phyloP scores from a whole-genome alignment of 805 yeast genomes.

The Kuraishia borneana region DNA sequence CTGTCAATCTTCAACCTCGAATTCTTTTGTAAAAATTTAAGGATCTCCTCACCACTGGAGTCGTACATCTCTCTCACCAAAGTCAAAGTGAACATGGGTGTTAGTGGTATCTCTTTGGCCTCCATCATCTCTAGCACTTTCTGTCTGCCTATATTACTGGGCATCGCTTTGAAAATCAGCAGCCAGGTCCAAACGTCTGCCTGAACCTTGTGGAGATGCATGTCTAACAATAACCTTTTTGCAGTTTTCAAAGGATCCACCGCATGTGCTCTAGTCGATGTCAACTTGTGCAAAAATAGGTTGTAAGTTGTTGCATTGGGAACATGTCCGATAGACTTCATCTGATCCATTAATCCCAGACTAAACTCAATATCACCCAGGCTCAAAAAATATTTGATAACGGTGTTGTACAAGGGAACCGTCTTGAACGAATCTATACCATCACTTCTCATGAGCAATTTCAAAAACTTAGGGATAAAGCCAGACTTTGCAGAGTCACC shows the following conservation, averaged over 20 bases:
- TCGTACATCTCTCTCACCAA: background rate
- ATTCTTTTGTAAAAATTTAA: background rate
- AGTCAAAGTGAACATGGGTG: background rate
- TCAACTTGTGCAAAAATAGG: constrained; percentile 19
- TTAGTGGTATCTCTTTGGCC: constrained; percentile 1
- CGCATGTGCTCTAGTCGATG: constrained; percentile 8
- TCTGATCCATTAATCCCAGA: constrained; percentile 26
- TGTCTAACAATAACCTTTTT: constrained; percentile 17
- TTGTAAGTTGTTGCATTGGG: constrained; percentile 29
- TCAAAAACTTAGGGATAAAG: background rate
- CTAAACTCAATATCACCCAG: constrained; percentile 28
- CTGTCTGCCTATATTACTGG: constrained; percentile 21
- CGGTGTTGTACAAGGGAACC: constrained; percentile 22
- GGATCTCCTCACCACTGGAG: background rate
- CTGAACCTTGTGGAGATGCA: constrained; percentile 14
- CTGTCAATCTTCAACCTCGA: background rate
- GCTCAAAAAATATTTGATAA: constrained; percentile 24
- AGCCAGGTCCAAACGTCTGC: constrained; percentile 29
- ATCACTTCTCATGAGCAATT: background rate
- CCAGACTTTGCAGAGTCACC: background rate
- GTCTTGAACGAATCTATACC: constrained; percentile 11
- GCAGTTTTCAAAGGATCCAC: constrained; percentile 7
- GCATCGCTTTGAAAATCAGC: constrained; percentile 18
- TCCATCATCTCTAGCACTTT: constrained; percentile 20
- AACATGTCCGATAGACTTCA: constrained; percentile 20